Evolutionary conservation across 1,284 basidiomycete species (phyloP), one percentile per base, ranked within the genome.

Genomic region (Sphaerobolus stellatus): DNA sequence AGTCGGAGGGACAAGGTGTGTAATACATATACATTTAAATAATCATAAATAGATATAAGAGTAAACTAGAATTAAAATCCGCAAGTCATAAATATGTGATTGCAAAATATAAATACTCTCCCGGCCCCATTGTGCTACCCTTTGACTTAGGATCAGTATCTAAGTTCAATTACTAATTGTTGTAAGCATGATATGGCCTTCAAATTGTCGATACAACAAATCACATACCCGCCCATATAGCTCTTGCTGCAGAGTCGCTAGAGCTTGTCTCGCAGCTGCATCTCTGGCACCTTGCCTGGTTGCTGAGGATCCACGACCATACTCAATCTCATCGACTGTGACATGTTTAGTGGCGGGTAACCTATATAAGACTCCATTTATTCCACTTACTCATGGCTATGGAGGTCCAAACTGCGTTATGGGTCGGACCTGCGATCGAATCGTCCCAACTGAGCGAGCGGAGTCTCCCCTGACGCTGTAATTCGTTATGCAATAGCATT

Each of bases 401-500:
- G 3, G 43, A 47, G 3, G 52, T 53, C 52, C 52, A 53, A 20
- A 53, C 22, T 3, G 22, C 51, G 8, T 53, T 31, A 25, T 53
- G 52, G 7, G 13, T 28, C 5, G 51, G 51, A 24, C 51, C 51
- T 31, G 8, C n/a, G 13, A 8, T 28, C 27, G 36, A 30, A n/a
- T 48, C 44, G 22, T 53, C 52, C 52, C 45, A 48, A 22, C 2
- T 40, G 31, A 53, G 25, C n/a, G 29, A 2, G 9, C 34, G 7
- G 20, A 53, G 44, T 36, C 52, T 30, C 27, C 52, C 45, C 34
- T 48, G 52, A 6, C 52, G 41, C 31, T 53, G 52, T 27, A 53
- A 30, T 38, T 53, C 52, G 24, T 53, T 53, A 33, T 53, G 52
- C 20, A 53, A 33, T 8, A 16, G 45, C 52, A 53, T 53, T 1